Evolutionary conservation across 768 basidiomycete species (phyloP), one percentile per base, ranked within the genome.

Genomic region (Phaffia tasmanica): DNA sequence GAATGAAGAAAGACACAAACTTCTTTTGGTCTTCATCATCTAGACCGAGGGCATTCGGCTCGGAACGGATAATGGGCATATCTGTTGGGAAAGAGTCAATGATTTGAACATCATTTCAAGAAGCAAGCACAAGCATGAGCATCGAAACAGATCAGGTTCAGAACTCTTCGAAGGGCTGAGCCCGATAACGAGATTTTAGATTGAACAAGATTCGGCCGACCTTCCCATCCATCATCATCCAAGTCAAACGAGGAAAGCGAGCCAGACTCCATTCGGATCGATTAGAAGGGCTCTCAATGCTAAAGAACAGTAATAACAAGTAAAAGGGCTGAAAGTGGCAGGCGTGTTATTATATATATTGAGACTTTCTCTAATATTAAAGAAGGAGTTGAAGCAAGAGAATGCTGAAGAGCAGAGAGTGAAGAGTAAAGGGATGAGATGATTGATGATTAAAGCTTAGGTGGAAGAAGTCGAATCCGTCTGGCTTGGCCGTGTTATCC

Each of bases 61-160:
- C 75, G 15, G 75, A 75, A 25, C 77, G 73, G 16, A 77, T 73
- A 27, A 77, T 75, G 32, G 77, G 77, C 77, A 77, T 77, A 68
- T 77, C 77, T 76, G 51, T 1, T n/a, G 7, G 6, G 21, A 2
- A 6, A 19, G 35, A 50, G 21, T 3, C 7, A 53, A 5, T 42
- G 62, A 29, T 32, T 29, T 11, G 16, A 48, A 46, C 27, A n/a
- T 5, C 18, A 2, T 27, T 25, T 62, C 21, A 63, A 53, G 55
- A 19, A 18, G 21, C 48, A 21, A n/a, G 15, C 7, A 57, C 23
- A 9, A 19, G 11, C 3, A 7, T 25, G 18, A 15, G 51, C 15
- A 29, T 50, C 51, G 30, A 32, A 29, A 25, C 23, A 29, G 3
- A 53, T 49, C 7, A 4, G 29, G 32, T n/a, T 27, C 46, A 30